Base-by-base conservation (phyloP, 148 eudicot genomes). In the Selenicereus undatus region DNA sequence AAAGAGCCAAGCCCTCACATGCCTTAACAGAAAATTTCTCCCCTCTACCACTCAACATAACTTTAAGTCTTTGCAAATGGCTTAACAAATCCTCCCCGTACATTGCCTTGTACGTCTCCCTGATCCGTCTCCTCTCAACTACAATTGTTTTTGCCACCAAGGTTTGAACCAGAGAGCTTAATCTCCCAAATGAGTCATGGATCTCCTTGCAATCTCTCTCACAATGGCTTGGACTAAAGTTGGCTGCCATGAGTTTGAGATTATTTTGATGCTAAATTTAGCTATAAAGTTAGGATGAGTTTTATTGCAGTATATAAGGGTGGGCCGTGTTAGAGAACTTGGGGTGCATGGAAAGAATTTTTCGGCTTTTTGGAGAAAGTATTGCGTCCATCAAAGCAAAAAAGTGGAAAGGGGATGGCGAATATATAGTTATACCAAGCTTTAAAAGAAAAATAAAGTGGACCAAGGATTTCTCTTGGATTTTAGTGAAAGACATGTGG, bases 201-300 rank as follows among this genome's bases (percentile, higher is more conserved):
- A 91, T 89, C 43, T 86, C 84, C 83, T 88, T 88, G 84, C 97
- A 91, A 13, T 85, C 81, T 73, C 51, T 85, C 83, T 93, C 93
- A 79, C 73, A 29, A 50, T 26, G 35, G 21, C 78, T 78, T 64
- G 73, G 78, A 54, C 48, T 11, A 35, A 35, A 74, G 26, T 20
- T 83, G 54, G 42, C 58, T 11, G 80, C 48, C 82, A 83, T 83
- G 74, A 36, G 35, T 11, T 29, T 35, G 17, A 16, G 14, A n/a
- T 72, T 56, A 39, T 8, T 9, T 14, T 79, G 17, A 16, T 51
- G 27, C 16, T 13, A 65, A 36, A 29, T 17, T 65, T 4, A 39
- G 43, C 43, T 71, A n/a, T 48, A 11, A 27, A 76, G 14, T 72
- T 45, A 36, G 13, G n/a, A 1, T 71, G 30, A 11, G 1, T 8